These are phyloP conservation scores for Thalassiosira gravida DNA, from an alignment of 352 stramenopile species.

Conservation along the genomic window DNA sequence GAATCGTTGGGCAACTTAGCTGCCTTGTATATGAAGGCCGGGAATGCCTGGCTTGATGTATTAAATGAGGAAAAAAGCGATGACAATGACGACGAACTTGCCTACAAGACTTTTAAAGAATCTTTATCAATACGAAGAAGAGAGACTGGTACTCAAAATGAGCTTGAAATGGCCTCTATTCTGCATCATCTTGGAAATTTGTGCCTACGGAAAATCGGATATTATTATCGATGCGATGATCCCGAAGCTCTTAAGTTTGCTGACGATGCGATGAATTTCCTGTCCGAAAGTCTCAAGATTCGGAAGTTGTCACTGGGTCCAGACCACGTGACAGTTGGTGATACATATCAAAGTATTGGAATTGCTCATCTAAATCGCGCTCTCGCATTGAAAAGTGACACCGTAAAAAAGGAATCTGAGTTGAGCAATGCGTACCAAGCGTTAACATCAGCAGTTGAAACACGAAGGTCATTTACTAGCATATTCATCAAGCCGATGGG, in stretches of 20 bases:
- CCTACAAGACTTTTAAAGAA: conserved; percentile 59
- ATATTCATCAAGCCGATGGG: conserved; percentile 5
- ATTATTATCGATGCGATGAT: conserved; percentile 33
- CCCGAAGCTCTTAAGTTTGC: conserved; percentile 43
- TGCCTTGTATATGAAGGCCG: conserved; percentile 42
- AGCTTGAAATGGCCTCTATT: conserved; percentile 54
- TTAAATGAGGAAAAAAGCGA: conserved; percentile 49
- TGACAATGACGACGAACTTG: conserved; percentile 46
- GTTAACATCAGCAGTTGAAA: conserved; percentile 48
- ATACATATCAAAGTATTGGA: conserved; percentile 55
- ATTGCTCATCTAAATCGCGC: conserved; percentile 52
- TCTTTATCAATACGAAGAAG: conserved; percentile 54
- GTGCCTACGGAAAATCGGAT: conserved; percentile 51
- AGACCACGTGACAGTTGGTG: conserved; percentile 38
- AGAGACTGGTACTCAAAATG: conserved; percentile 49
- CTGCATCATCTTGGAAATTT: conserved; percentile 55
- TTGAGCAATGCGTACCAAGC: conserved; percentile 39
- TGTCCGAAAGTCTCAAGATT: conserved; percentile 65
- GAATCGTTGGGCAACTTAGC: conserved; percentile 57
- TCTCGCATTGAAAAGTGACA: conserved; percentile 40
- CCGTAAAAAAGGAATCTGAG: conserved; percentile 44
- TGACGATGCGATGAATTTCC: conserved; percentile 58
- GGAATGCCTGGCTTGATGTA: conserved; percentile 43
- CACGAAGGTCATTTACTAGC: conserved; percentile 27
- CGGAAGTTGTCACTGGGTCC: conserved; percentile 48